Evolutionary conservation across 176 grass and related monocot species (phyloP), one percentile per base, ranked within the genome.

Genomic region (Triticum dicoccoides): DNA sequence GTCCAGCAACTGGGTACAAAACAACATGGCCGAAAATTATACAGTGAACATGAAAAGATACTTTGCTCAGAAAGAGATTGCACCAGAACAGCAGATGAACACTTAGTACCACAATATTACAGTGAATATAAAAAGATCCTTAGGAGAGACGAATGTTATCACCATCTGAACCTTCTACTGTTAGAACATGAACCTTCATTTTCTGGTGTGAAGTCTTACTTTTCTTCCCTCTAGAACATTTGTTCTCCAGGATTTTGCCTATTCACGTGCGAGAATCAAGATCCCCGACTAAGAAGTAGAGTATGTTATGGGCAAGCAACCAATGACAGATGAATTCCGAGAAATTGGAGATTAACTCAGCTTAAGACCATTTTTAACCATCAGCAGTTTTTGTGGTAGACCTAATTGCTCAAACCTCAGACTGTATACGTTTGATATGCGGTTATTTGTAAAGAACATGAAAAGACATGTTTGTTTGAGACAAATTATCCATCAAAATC

Each of bases 1-100:
- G 3, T 95, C 93, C 67, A 92, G 78, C 47, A 95, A 24, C 82
- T 88, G 73, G 58, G 18, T 23, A 86, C 52, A 87, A 24, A 32
- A 66, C 24, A 88, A 34, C 1, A 67, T 17, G 8, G 9, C 25
- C 23, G 69, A 32, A 34, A 8, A 79, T 71, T 47, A 70, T 52
- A 52, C 14, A 35, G 30, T 37, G 29, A 69, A 58, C 12, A 42
- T 33, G 45, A 61, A 73, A 70, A 59, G 2, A 44, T 69, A 10
- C 49, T 59, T 59, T 59, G 54, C 54, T 21, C 54, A 59, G 18
- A 59, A 59, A 8, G 54, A 59, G 54, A 21, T 59, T 59, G 18
- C 54, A 59, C 54, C 18, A 59, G 54, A 59, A 59, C 54, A 59
- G 54, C 54, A 59, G 18, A 59, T 59, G 54, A 59, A 59, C 54